A percentile compares a stretch with the other conserved stretches of the same genome.
phyloP scores from a whole-genome alignment of 495 filamentous ascomycete species.

The Aspergillus ostianus region DNA sequence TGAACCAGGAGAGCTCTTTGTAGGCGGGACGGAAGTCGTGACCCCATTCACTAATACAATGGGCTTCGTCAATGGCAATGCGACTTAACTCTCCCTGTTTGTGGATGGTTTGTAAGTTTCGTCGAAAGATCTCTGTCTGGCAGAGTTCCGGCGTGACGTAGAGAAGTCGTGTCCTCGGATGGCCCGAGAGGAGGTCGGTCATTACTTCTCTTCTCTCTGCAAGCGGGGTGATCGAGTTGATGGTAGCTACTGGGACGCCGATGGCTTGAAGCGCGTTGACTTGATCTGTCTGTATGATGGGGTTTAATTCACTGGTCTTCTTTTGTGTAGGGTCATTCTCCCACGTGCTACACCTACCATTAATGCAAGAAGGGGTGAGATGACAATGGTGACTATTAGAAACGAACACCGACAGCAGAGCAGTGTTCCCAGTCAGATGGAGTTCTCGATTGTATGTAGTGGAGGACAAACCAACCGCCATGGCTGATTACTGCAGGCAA shows the following conservation, averaged over 20 bases:
- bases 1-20: slow-evolving; percentile 86
- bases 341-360: slow-evolving; percentile 58
- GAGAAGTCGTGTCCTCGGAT: slow-evolving; percentile 77
- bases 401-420: slow-evolving; percentile 1
- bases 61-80: slow-evolving; percentile 90
- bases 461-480: slow-evolving; percentile 60
- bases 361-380: slow-evolving; percentile 85
- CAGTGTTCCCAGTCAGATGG: slow-evolving; percentile 9
- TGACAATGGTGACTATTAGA: slow-evolving; percentile 75
- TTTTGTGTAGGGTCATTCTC: not conserved
- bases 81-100: slow-evolving; percentile 77
- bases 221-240: slow-evolving; percentile 75
- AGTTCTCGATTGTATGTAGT: not conserved
- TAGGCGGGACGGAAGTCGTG: slow-evolving; percentile 96
- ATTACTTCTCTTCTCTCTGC: slow-evolving; percentile 66
- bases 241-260: slow-evolving; percentile 75
- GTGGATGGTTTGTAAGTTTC: slow-evolving; percentile 69
- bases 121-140: slow-evolving; percentile 72
- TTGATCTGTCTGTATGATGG: slow-evolving; percentile 70
- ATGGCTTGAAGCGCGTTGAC: slow-evolving; percentile 73
- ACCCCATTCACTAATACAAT: slow-evolving; percentile 98
- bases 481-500: slow-evolving; percentile 83
- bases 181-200: slow-evolving; percentile 79
- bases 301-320: slow-evolving; percentile 1
- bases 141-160: slow-evolving; percentile 95